These are phyloP conservation scores for Peronospora tabacina DNA, from an alignment of 352 stramenopile species.

Conservation along the genomic window DNA sequence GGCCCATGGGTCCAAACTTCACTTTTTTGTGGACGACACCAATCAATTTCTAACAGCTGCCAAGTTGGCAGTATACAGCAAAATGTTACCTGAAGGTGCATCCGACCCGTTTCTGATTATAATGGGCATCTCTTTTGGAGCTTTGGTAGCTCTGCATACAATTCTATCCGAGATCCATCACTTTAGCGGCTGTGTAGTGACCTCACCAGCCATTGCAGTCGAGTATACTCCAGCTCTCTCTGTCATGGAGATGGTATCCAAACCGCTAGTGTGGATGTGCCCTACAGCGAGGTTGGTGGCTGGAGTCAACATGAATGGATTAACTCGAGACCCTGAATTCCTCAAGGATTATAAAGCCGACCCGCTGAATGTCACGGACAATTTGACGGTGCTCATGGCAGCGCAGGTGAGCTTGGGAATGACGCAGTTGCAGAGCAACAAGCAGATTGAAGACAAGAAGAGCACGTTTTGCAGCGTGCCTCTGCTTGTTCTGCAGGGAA, in stretches of 20 bases:
- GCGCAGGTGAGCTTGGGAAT: slow-evolving; percentile 34
- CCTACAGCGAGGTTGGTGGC: slow-evolving; percentile 42
- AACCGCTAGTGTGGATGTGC: slow-evolving; percentile 36
- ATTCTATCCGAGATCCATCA: slow-evolving; percentile 38
- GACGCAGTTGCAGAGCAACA: slow-evolving; percentile 24
- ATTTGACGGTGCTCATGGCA: slow-evolving; percentile 41
- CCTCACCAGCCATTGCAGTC: slow-evolving; percentile 50
- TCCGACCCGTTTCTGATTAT: slow-evolving; percentile 33
- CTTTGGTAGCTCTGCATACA: slow-evolving; percentile 51
- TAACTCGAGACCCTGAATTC: slow-evolving; percentile 33
- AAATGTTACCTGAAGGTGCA: slow-evolving; percentile 25
- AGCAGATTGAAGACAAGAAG: slow-evolving; percentile 25
- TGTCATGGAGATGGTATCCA: slow-evolving; percentile 32
- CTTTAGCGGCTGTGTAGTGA: slow-evolving; percentile 45
- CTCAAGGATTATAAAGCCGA: slow-evolving; percentile 48
- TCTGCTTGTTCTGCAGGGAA: slow-evolving; percentile 37
- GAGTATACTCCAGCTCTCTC: slow-evolving; percentile 45
- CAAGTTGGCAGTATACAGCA: slow-evolving; percentile 30
- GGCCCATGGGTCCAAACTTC: slow-evolving; percentile 45
- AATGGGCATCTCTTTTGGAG: slow-evolving; percentile 64
- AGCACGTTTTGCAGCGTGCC: slow-evolving; percentile 29
- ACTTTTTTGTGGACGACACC: slow-evolving; percentile 62
- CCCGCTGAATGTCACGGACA: slow-evolving; percentile 36
- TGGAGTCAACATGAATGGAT: slow-evolving; percentile 41
- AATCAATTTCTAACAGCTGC: slow-evolving; percentile 47